Evolutionary conservation across 805 yeast species (phyloP).

Genomic region (Priceomyces castillae): DNA sequence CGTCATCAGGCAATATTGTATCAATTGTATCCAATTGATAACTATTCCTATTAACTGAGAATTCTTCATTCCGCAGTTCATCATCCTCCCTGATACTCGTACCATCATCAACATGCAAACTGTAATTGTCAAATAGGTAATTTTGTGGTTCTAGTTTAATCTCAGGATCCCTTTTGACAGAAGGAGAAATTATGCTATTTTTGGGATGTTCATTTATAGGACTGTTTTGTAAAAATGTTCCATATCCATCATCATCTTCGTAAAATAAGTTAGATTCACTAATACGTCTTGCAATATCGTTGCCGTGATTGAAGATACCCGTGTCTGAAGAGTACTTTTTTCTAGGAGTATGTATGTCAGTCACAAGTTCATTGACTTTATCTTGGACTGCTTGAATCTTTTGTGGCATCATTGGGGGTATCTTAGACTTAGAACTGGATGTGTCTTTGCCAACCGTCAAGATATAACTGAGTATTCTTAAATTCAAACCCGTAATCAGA

Average conservation of each 20-base stretch:
- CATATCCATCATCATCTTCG: slow-evolving; percentile 11
- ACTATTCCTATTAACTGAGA: slow-evolving; percentile 4
- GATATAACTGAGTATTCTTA: slow-evolving; percentile 4
- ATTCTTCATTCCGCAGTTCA: slow-evolving; percentile 3
- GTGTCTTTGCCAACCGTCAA: not conserved
- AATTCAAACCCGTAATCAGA: slow-evolving; percentile 6
- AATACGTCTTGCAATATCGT: not conserved
- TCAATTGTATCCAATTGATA: slow-evolving; percentile 2
- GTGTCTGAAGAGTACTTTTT: not conserved
- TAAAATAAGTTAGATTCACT: not conserved
- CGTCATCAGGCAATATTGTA: not conserved
- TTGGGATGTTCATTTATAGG: not conserved
- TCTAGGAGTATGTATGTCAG: not conserved
- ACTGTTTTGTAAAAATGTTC: not conserved
- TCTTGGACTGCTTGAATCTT: not conserved
- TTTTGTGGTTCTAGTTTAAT: not conserved
- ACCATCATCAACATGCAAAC: not conserved
- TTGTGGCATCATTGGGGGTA: not conserved
- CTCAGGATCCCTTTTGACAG: not conserved
- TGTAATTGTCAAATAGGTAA: not conserved
- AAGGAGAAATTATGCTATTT: not conserved
- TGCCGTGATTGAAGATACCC: not conserved
- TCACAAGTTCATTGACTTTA: not conserved
- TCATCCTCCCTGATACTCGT: slow-evolving; percentile 1
- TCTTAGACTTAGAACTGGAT: not conserved